These are phyloP conservation scores for Hypoxylon sp. DNA, from an alignment of 2,329 filamentous ascomycete genomes.

Conservation along the genomic window DNA sequence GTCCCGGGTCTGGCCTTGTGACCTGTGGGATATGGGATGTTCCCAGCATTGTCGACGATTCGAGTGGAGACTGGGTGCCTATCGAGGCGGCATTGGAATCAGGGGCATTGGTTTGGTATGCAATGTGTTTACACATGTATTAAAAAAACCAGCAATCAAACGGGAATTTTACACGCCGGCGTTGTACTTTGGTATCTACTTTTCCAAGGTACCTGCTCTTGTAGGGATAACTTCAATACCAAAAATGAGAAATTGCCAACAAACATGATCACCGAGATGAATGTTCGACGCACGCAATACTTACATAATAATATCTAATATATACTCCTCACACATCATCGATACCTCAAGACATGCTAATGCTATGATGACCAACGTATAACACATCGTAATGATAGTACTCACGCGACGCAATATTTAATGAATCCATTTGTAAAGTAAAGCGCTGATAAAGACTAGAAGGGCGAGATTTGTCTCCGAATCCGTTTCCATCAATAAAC, in stretches of 20 bases:
- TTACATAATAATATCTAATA: too few species aligned
- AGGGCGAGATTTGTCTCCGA: background rate
- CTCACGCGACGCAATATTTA: background rate
- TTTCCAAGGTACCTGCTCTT: too few species aligned
- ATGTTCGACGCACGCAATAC: background rate
- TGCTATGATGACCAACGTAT: background rate
- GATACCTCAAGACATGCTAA: too few species aligned
- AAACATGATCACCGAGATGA: background rate
- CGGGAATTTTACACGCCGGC: background rate
- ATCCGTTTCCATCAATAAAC: background rate
- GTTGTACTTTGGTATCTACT: background rate
- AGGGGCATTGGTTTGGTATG: background rate
- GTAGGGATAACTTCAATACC: background rate
- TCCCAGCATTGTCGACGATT: background rate
- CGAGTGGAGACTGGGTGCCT: background rate
- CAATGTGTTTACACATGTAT: conserved; percentile 12
- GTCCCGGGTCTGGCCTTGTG: background rate
- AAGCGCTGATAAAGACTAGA: background rate
- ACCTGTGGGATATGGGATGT: background rate
- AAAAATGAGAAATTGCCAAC: background rate
- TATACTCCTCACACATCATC: background rate
- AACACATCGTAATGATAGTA: background rate
- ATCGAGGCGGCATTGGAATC: conserved; percentile 1
- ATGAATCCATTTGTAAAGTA: background rate
- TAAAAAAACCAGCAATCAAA: conserved; percentile 2